Evolutionary conservation across 2,329 filamentous ascomycete species (phyloP), one percentile per base, ranked within the genome.

Genomic region (Fusarium coicis): DNA sequence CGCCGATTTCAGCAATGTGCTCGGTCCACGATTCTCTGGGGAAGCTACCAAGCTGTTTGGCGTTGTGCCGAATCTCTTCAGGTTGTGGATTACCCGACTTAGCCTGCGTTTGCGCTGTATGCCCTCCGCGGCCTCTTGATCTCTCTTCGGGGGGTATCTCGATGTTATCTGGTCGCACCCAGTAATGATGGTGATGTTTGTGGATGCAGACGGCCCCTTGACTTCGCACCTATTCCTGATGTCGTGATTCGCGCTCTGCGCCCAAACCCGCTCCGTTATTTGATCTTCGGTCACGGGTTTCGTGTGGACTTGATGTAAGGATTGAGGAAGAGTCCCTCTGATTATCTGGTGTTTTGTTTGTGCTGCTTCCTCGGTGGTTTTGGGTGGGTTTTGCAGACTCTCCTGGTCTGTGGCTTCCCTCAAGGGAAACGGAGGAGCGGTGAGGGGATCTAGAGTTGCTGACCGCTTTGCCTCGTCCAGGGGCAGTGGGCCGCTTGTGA

Each of bases 131-230:
- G 14, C 44, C 23, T 19, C 47, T 34, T 56, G 42, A 10, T 21
- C 42, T 49, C 37, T 63, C 26, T 61, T 62, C 30, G 30, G 70
- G 63, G 19, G 76, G 62, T 52, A 72, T 61, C 12, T 75, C 61
- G 66, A 78, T 68, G 23, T 50, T 60, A 26, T 65, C 78, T 42
- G 84, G 81, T 63, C 82, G 81, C 71, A 86, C 69, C 88, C 88
- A 90, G 83, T 90, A 90, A 81, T 90, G 88, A 79, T 90, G 88
- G 75, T 91, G 88, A 75, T 91, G 89, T 72, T 86, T 88, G 78
- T 90, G 88, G 65, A 89, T 73, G 74, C 88, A 89, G 72, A 87
- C 76, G 69, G 75, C 42, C 26, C 71, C 74, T 55, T 73, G 60
- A 64, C 67, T 56, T 77, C 61, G 55, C 72, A 60, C 52, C 71